Evolutionary conservation across 2,329 filamentous ascomycete species (phyloP).

Genomic region (Tolypocladium guangdongense): DNA sequence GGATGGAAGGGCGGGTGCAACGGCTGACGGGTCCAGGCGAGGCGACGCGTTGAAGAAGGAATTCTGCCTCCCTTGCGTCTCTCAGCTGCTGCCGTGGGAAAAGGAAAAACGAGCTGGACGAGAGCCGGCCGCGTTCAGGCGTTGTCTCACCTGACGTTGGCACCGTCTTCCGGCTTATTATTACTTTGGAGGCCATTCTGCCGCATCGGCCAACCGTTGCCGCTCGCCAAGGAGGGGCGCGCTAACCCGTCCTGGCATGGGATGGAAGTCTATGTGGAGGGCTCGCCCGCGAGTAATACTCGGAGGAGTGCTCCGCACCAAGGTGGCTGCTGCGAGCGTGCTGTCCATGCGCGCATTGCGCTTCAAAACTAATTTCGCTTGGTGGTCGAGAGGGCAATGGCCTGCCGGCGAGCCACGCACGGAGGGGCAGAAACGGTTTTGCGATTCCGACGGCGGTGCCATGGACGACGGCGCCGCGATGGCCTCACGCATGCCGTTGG

Average conservation of each 20-base stretch:
- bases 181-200: background rate
- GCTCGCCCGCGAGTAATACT: too few relatives aligned
- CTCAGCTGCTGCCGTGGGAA: background rate
- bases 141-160: background rate
- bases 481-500: too few relatives aligned
- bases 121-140: background rate
- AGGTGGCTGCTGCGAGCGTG: too few relatives aligned
- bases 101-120: background rate
- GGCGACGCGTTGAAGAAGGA: background rate
- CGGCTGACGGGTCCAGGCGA: background rate
- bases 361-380: too few relatives aligned
- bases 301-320: too few relatives aligned
- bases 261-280: too few relatives aligned
- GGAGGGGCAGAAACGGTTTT: too few relatives aligned
- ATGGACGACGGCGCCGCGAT: background rate
- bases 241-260: background rate
- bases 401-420: too few relatives aligned
- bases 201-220: background rate
- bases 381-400: too few relatives aligned
- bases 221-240: background rate
- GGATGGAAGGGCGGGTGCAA: background rate
- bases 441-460: background rate
- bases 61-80: background rate
- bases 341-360: too few relatives aligned
- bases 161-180: too few relatives aligned